Conservation (phyloP, 2,329 filamentous ascomycete species). For the Xylaria sp. region DNA sequence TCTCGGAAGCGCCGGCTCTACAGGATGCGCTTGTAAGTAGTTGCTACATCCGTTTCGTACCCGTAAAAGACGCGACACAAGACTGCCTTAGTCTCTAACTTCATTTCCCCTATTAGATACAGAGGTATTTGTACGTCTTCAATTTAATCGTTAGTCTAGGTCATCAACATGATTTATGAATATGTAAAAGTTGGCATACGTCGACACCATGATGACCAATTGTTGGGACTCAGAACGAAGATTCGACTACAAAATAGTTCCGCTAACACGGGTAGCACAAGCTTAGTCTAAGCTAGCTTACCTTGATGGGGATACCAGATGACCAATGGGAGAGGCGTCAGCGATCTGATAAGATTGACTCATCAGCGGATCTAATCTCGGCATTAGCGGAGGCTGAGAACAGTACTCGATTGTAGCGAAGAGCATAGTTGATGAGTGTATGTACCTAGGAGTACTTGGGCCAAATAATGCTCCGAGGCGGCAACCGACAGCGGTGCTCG, state of each 20-base stretch:
- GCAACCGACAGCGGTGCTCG: constrained; percentile 24
- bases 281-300: not conserved
- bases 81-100: not conserved
- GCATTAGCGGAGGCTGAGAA: constrained; percentile 18
- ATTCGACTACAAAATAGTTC: not conserved
- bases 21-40: not conserved
- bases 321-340: constrained; percentile 23
- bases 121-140: not conserved
- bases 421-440: not conserved
- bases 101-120: not conserved
- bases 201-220: not conserved
- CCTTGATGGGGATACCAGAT: not conserved
- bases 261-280: not conserved
- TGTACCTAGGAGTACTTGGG: constrained; percentile 16
- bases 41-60: not conserved
- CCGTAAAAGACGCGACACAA: not conserved
- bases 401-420: constrained; percentile 15
- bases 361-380: constrained; percentile 26
- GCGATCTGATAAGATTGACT: constrained; percentile 30
- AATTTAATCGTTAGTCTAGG: not conserved
- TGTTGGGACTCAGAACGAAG: not conserved
- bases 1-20: not conserved
- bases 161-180: not conserved
- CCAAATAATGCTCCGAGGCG: constrained; percentile 18
- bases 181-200: not conserved